phyloP scores from a whole-genome alignment of 345 rosid species.

The Anastatica hierochuntica region DNA sequence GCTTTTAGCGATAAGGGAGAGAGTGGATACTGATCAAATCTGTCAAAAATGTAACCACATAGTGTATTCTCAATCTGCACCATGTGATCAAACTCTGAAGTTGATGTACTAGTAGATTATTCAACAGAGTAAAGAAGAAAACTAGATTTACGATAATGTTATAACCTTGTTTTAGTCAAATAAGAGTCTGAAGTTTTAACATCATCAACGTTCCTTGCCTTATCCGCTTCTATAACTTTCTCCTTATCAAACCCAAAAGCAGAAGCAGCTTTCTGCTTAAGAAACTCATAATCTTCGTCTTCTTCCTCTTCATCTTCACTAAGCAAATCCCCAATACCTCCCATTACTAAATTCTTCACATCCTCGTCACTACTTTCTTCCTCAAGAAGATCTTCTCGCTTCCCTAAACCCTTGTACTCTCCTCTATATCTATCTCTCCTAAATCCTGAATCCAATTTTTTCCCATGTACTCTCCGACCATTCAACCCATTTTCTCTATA shows the following conservation, averaged over 20 bases:
- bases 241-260: slow-evolving; percentile 31
- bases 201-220: slow-evolving; percentile 26
- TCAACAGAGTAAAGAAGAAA: not conserved
- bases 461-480: slow-evolving; percentile 23
- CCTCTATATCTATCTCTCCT: slow-evolving; percentile 19
- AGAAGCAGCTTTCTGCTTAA: slow-evolving; percentile 28
- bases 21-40: slow-evolving; percentile 71
- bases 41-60: slow-evolving; percentile 27
- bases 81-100: no score
- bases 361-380: slow-evolving; percentile 25
- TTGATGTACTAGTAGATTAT: no score
- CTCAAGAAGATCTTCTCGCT: slow-evolving; percentile 26
- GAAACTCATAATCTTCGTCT: slow-evolving; percentile 19
- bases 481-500: not conserved
- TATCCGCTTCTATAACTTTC: slow-evolving; percentile 13
- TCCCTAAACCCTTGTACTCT: slow-evolving; percentile 3
- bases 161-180: slow-evolving; percentile 83
- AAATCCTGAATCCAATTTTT: slow-evolving; percentile 20
- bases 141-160: no score
- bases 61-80: slow-evolving; percentile 4
- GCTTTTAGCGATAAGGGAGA: slow-evolving; percentile 81
- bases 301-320: slow-evolving; percentile 25
- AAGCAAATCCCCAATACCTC: slow-evolving; percentile 36
- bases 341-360: slow-evolving; percentile 15
- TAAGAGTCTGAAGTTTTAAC: slow-evolving; percentile 49